A percentile compares a stretch with the other conserved stretches of the same genome.
These are phyloP conservation scores for Pyrenochaeta sp. DNA, from an alignment of 2,329 filamentous ascomycete species.

Conservation along the genomic window DNA sequence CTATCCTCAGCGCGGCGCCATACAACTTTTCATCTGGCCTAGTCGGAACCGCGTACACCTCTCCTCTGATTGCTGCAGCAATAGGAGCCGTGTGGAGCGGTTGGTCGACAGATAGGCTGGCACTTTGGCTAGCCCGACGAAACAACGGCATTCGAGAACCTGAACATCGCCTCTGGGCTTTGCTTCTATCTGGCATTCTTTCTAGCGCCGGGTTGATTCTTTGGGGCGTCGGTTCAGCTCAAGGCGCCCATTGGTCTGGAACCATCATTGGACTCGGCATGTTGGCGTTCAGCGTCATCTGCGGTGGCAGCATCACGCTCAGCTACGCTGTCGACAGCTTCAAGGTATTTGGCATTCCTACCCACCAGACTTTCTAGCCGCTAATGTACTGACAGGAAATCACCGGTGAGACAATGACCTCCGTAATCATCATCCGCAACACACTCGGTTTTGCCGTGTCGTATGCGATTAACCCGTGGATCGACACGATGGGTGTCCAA, in stretches of 20 bases:
- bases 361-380: not conserved
- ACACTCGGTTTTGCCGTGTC: conserved; percentile 3
- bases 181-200: not conserved
- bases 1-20: not conserved
- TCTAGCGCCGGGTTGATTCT: not conserved
- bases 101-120: not conserved
- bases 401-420: conserved; percentile 1
- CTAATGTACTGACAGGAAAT: not conserved
- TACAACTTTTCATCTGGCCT: not conserved
- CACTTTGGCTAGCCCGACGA: not conserved
- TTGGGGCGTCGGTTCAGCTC: not conserved
- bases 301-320: not conserved
- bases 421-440: conserved; percentile 4
- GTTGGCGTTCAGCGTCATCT: not conserved
- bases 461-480: conserved; percentile 6
- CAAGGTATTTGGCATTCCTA: not conserved
- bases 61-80: not conserved
- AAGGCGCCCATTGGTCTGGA: not conserved
- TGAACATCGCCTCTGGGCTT: not conserved
- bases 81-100: not conserved
- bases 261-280: not conserved
- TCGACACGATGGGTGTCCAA: not conserved
- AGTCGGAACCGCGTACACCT: not conserved
- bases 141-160: not conserved
- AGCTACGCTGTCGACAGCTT: not conserved